Percentiles rank a stretch among this genome's conserved stretches.
Conservation (phyloP, 2,329 filamentous ascomycete genomes). For the Aspergillus fumigatiaffinis region DNA sequence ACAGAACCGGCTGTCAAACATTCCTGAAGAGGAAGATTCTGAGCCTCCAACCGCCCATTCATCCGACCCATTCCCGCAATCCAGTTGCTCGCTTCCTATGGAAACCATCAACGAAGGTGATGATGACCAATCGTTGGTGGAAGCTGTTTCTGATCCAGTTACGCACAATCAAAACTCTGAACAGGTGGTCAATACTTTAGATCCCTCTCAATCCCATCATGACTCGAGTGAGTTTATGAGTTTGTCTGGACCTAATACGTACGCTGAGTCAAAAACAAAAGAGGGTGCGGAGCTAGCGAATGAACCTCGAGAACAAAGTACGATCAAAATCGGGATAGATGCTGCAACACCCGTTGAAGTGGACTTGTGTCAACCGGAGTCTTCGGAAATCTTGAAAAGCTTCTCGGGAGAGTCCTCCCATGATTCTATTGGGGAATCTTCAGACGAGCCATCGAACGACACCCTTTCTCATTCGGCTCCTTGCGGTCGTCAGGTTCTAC, state of each 20-base stretch:
- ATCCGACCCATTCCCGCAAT: constrained; percentile 5
- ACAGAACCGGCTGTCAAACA: background rate
- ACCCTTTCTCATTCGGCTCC: background rate
- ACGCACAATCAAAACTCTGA: background rate
- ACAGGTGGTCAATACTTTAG: background rate
- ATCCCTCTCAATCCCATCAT: background rate
- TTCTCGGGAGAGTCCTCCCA: background rate
- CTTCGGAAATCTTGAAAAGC: background rate
- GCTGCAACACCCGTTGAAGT: background rate
- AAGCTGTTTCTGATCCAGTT: background rate
- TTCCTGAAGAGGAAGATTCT: background rate
- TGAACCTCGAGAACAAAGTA: background rate
- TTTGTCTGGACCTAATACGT: background rate
- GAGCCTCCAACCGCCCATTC: background rate
- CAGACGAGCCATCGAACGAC: background rate
- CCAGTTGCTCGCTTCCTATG: constrained; percentile 12
- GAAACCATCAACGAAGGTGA: constrained; percentile 22
- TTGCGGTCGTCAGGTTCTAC: background rate
- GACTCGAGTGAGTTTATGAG: background rate
- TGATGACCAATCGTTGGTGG: constrained; percentile 2
- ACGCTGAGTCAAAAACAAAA: background rate
- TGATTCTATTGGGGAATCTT: background rate
- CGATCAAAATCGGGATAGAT: background rate
- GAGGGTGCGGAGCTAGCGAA: background rate
- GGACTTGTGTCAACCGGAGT: background rate